Evolutionary conservation across 176 grass and related monocot species (phyloP).

Genomic region (Melocanna baccifera): DNA sequence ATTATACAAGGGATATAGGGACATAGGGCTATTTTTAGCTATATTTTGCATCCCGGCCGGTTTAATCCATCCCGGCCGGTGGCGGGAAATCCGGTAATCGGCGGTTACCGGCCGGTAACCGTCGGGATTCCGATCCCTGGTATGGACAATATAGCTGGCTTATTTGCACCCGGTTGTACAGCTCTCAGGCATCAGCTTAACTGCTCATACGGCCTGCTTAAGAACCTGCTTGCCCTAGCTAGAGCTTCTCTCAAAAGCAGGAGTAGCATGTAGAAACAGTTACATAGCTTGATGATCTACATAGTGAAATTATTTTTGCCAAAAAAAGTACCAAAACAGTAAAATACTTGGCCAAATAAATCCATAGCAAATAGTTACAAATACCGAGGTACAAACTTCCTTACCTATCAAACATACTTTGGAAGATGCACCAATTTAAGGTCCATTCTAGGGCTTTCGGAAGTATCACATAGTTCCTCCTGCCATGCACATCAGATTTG

Average conservation of each 20-base stretch:
- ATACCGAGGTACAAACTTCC: conserved; percentile 1
- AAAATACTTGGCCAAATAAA: not conserved
- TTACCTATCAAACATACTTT: conserved; percentile 98
- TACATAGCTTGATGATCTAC: not conserved
- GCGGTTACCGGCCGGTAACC: too few species aligned
- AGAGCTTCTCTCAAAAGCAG: not conserved
- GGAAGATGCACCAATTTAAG: conserved; percentile 99
- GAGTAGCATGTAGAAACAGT: conserved; percentile 7
- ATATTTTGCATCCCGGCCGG: too few species aligned
- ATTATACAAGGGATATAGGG: too few species aligned
- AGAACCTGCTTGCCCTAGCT: not conserved
- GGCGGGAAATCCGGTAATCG: too few species aligned
- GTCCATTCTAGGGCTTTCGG: conserved; percentile 97
- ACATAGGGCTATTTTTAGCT: too few species aligned
- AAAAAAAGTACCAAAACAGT: not conserved
- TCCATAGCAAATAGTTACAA: not conserved
- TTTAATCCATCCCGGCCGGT: too few species aligned
- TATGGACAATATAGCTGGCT: not conserved
- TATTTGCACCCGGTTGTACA: not conserved
- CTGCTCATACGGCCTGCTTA: not conserved
- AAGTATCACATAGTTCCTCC: conserved; percentile 71
- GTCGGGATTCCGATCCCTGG: too few species aligned
- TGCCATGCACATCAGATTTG: conserved; percentile 47
- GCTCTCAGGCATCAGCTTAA: not conserved
- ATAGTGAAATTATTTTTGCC: not conserved